Base-by-base conservation (phyloP, 352 stramenopile species). In the Phytophthora macrochlamydospora region DNA sequence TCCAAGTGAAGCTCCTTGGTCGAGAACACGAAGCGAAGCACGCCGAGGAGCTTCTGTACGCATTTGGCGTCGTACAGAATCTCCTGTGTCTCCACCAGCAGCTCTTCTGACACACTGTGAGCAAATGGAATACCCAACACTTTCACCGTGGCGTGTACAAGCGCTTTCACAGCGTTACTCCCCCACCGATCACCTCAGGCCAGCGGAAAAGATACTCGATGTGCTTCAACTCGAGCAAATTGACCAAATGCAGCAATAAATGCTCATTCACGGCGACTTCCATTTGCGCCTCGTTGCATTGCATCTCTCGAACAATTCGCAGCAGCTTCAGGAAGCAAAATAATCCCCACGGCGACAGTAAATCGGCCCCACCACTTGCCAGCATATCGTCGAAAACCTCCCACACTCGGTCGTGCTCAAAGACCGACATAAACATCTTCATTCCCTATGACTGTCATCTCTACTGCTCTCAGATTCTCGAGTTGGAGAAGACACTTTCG, bases 281-380 rank as follows among this genome's bases (percentile, higher is more conserved):
- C 51, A 83, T 75, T 42, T 68, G 59, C 7, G 60, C 42, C 7
- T 83, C 68, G 50, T 67, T 77, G 55, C 74, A 76, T 54, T 85
- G 74, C 63, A 85, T 87, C 65, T 96, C 88, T 1, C 76, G 79
- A 4, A 97, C 70, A 54, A 86, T 85, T 12, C 83, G 79, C 49
- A 94, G 75, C 54, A 94, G 71, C 54, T 93, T 93, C 30, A 97
- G 72, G 14, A 94, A 88, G 53, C 79, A 96, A 56, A 95, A 93
- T 9, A 96, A 64, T 0, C 90, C 90, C 82, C 78, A 93, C 1
- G 90, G 90, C 5, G 88, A 96, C 43, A 97, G 45, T 4, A 91
- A 61, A 53, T 93, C 79, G 52, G 72, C 70, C 28, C 89, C 87
- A 13, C 84, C 67, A 62, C 42, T 69, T 51, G 52, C 49, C 40